Conservation (phyloP, 768 basidiomycete genomes). For the Pholiota conissans region DNA sequence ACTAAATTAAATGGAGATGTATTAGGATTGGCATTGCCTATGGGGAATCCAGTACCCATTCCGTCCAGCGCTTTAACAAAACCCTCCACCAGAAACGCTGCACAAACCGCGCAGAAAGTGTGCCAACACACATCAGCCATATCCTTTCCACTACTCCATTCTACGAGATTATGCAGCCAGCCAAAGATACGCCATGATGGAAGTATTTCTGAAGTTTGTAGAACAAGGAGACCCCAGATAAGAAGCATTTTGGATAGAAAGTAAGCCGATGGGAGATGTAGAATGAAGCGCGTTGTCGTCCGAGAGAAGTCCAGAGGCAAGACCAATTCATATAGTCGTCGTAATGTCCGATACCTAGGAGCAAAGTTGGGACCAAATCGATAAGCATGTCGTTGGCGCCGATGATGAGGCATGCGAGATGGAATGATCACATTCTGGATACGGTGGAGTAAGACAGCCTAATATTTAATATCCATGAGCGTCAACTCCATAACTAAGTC, state of each 20-base stretch:
- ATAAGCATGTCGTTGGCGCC: constrained; percentile 25
- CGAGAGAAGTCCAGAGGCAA: constrained; percentile 67
- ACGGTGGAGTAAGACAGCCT: constrained; percentile 72
- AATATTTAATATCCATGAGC: background rate
- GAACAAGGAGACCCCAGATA: constrained; percentile 57
- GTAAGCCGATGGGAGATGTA: constrained; percentile 68
- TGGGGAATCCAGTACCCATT: constrained; percentile 38
- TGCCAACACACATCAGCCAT: constrained; percentile 73
- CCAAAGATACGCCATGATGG: constrained; percentile 12
- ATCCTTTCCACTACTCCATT: constrained; percentile 48
- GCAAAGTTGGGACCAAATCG: constrained; percentile 20
- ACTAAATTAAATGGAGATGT: constrained; percentile 75
- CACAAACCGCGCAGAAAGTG: constrained; percentile 69
- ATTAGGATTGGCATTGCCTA: constrained; percentile 39
- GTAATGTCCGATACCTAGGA: constrained; percentile 18
- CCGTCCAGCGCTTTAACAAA: constrained; percentile 72
- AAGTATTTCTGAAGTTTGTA: constrained; percentile 47
- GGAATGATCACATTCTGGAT: constrained; percentile 81
- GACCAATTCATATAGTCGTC: constrained; percentile 35
- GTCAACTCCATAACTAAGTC: background rate
- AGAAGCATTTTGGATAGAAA: constrained; percentile 55
- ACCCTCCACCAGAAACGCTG: constrained; percentile 62
- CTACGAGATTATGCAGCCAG: constrained; percentile 34
- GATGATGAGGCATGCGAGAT: constrained; percentile 36
- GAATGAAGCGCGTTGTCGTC: constrained; percentile 53